Percentiles rank a stretch among this genome's conserved stretches.
These are phyloP conservation scores for Funneliformis mosseae DNA, from an alignment of 192 early-diverging fungal genomes.

Conservation along the genomic window DNA sequence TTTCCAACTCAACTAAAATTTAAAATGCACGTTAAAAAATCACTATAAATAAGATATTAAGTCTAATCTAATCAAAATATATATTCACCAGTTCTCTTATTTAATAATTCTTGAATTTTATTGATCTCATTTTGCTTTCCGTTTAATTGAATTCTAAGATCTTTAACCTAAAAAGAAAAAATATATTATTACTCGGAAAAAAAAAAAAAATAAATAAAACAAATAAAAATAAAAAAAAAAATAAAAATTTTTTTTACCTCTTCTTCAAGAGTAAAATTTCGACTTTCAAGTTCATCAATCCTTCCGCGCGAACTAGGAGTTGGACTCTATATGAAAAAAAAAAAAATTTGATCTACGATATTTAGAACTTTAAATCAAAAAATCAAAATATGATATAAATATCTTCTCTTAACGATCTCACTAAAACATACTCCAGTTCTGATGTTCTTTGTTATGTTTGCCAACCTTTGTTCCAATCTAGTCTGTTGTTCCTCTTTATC, in stretches of 20 bases:
- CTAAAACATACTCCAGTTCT: background rate
- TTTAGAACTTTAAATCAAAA: background rate
- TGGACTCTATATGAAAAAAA: slow-evolving; percentile 13
- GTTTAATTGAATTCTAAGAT: slow-evolving; percentile 25
- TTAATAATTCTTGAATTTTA: slow-evolving; percentile 1
- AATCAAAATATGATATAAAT: background rate
- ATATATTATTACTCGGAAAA: too few species aligned
- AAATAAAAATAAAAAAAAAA: background rate
- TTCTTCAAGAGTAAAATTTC: slow-evolving; percentile 29
- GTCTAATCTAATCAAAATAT: background rate
- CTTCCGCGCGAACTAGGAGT: background rate
- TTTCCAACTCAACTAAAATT: slow-evolving; percentile 35
- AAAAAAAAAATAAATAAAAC: background rate
- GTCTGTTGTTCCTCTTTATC: background rate
- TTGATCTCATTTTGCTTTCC: slow-evolving; percentile 26
- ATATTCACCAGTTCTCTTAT: slow-evolving; percentile 16
- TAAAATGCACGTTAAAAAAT: background rate
- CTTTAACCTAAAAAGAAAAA: slow-evolving; percentile 20
- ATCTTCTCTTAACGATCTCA: too few species aligned
- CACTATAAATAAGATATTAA: background rate
- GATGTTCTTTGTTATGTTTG: background rate
- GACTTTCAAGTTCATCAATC: slow-evolving; percentile 21
- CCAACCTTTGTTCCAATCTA: background rate
- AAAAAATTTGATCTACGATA: background rate
- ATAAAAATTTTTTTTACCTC: slow-evolving; percentile 1